Evolutionary conservation across 1,284 basidiomycete genomes (phyloP), one percentile per base, ranked within the genome.

Genomic region (Neotropicomus parvogracilis): DNA sequence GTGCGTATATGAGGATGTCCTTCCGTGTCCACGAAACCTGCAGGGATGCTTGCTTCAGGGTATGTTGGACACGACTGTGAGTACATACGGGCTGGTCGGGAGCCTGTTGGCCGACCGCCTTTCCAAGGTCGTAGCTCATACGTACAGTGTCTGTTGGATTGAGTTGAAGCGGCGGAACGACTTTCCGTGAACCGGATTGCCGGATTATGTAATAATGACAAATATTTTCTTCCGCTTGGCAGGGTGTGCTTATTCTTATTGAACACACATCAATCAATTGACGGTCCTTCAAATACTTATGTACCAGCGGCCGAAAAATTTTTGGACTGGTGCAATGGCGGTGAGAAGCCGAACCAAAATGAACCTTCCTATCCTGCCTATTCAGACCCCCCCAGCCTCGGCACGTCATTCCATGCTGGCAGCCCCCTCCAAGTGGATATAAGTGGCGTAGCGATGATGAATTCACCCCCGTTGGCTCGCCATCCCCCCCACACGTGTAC

Each of bases 21-120:
- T 67, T 65, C 36, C 59, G 59, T 13, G 65, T 65, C 63, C 63
- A 65, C 1, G 65, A 63, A n/a, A 65, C 63, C 63, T 64, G 24
- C 6, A 33, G 24, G 8, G n/a, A 38, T 6, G 36, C 13, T 43
- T 2, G 17, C 17, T 29, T n/a, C 17, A 27, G 19, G 28, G 24
- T 12, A 33, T 24, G 13, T 24, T 8, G 10, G 28, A 24, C 2
- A 24, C n/a, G 28, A 31, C 1, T 3, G 31, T 7, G 31, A 37
- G 12, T 33, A 17, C 19, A 32, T 41, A 67, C 63, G 17, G 63
- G 53, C 32, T 63, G 53, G 11, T 65, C 62, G 1, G 38, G 33
- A 1, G 21, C 13, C 28, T 43, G 44, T 50, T 57, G 34, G 1
- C 66, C 63, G 3, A 64, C 55, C 13, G 66, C 63, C 40, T 52